A percentile compares a stretch with the other conserved stretches of the same genome.
Evolutionary conservation across 495 filamentous ascomycete genomes (phyloP).

Genomic region (Penicillium desertorum): DNA sequence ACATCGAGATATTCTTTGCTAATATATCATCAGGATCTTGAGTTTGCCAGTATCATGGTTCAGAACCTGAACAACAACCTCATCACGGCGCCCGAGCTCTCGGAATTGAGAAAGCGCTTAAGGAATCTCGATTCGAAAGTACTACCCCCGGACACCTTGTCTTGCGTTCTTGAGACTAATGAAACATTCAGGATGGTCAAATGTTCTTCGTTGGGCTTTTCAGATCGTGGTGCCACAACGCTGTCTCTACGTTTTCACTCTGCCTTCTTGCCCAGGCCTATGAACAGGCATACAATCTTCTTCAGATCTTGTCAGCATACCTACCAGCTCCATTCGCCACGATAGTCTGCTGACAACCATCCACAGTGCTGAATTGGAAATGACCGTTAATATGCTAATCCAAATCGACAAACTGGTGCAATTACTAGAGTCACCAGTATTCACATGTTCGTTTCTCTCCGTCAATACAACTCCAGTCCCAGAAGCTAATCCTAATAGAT

Average conservation of each 20-base stretch:
- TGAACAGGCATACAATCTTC: conserved; percentile 93
- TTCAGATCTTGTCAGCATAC: conserved; percentile 83
- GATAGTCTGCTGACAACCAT: conserved; percentile 38
- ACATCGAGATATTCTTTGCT: conserved; percentile 6
- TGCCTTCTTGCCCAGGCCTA: conserved; percentile 97
- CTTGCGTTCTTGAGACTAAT: conserved; percentile 11
- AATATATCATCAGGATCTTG: conserved; percentile 63
- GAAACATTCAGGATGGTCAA: conserved; percentile 71
- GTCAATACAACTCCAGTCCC: neutral
- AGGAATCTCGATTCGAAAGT: conserved; percentile 87
- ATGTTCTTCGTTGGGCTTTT: conserved; percentile 93
- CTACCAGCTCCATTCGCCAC: neutral
- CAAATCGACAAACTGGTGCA: conserved; percentile 99
- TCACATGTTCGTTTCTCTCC: conserved; percentile 67
- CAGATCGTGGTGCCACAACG: conserved; percentile 97
- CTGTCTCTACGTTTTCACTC: conserved; percentile 94
- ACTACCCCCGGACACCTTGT: conserved; percentile 8
- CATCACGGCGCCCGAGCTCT: conserved; percentile 92
- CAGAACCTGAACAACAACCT: conserved; percentile 99
- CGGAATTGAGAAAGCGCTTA: conserved; percentile 84
- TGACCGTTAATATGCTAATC: conserved; percentile 98
- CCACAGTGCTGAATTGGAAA: conserved; percentile 87
- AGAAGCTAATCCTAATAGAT: conserved; percentile 50
- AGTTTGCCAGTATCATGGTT: conserved; percentile 99
- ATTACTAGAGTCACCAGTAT: conserved; percentile 94